Base-by-base conservation (phyloP, 805 yeast species). In the Candida chauliodis region DNA sequence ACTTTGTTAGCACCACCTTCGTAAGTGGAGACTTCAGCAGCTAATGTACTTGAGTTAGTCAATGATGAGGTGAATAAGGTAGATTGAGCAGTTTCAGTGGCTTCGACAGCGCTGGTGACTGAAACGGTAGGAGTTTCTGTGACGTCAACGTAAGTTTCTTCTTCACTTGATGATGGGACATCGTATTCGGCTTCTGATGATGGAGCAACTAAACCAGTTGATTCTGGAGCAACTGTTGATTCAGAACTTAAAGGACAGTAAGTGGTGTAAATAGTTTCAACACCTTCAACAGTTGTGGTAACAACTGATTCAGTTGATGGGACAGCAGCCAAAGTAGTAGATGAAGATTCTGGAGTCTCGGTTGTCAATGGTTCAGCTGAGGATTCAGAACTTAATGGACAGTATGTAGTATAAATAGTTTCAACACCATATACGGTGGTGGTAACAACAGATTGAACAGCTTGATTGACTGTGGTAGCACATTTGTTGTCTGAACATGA, bases 111-210 rank as follows among this genome's bases (percentile, higher is more conserved):
- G 38, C 69, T 64, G 25, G 78, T 66, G n/a, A 56, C 59, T 40
- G 73, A 64, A 34, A 61, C 69, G 38, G 69, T 60, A 49, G 79
- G 79, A 33, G 79, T 75, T 42, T 67, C 55, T 43, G 78, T 73
- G 49, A 65, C 60, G 47, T 75, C 78, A 37, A 71, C 75, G 53
- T 66, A 71, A 14, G 42, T 50, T 34, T 50, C 46, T 24, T 47
- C 23, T 25, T 46, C 45, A 25, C 43, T 29, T 13, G 42, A 46
- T 18, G 48, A 50, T 22, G 48, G 39, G 24, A 42, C 34, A 14
- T 45, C 37, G 10, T 47, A 30, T 37, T 36, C 15, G 23, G 46
- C 39, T 16, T 43, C 36, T n/a, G n/a, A n/a, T 16, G 51, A 29
- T 23, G 47, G 36, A 20, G 44, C 24, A 29, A 38, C 30, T 15